Evolutionary conservation across 2,329 filamentous ascomycete species (phyloP).

Genomic region (Neoscytalidium dimidiatum): DNA sequence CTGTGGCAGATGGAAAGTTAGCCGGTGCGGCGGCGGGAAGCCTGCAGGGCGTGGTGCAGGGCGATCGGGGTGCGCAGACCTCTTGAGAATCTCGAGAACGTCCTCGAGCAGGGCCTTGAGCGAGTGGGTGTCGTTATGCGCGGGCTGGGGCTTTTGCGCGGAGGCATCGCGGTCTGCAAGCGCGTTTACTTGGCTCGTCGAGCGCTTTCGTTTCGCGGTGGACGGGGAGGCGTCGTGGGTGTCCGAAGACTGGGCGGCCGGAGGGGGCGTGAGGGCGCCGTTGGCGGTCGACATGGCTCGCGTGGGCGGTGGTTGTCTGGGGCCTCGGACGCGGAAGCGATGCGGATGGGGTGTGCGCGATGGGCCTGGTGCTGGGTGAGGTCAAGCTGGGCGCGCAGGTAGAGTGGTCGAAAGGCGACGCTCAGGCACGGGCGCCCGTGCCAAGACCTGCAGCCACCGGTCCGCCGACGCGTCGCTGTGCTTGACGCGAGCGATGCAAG

Average conservation of each 20-base stretch:
- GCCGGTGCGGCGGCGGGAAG: not conserved
- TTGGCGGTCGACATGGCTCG: constrained; percentile 35
- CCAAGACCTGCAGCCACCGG: not conserved
- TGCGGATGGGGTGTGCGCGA: constrained; percentile 16
- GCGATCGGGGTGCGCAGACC: constrained; percentile 28
- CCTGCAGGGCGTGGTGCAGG: not conserved
- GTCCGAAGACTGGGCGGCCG: constrained; percentile 27
- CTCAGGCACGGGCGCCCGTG: constrained; percentile 2
- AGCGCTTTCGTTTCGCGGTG: constrained; percentile 49
- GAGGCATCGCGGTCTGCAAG: constrained; percentile 31
- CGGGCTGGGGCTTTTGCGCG: constrained; percentile 24
- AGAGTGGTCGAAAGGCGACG: not conserved
- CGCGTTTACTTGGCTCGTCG: constrained; percentile 32
- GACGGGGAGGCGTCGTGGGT: constrained; percentile 31
- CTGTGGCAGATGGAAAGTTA: constrained; percentile 26
- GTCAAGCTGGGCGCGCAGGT: not conserved
- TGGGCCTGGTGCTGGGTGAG: constrained; percentile 13
- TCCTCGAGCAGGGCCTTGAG: constrained; percentile 40
- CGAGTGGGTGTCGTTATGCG: constrained; percentile 21
- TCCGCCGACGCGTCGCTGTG: not conserved
- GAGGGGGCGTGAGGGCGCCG: constrained; percentile 37
- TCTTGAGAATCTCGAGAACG: constrained; percentile 44
- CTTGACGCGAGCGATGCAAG: not conserved
- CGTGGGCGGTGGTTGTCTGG: constrained; percentile 16
- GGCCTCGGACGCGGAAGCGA: constrained; percentile 9